Conservation (phyloP, 352 stramenopile species). For the Thalassiosira livingstoniorum region DNA sequence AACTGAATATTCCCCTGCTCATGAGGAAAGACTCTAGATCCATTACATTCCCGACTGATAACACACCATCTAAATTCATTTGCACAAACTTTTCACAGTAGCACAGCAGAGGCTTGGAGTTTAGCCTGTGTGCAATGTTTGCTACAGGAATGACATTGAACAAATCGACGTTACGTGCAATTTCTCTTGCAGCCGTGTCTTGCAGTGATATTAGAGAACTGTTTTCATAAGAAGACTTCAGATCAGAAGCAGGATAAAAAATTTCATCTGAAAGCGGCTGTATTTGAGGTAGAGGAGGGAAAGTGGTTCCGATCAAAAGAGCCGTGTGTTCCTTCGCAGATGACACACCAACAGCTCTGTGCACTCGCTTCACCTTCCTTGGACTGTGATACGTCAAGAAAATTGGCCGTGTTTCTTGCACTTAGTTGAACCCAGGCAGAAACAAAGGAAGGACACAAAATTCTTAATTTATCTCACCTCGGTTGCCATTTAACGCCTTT, state of each 20-base stretch:
- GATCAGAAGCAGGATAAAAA: neutral
- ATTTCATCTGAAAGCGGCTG: neutral
- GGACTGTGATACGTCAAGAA: too few relatives aligned
- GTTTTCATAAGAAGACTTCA: neutral
- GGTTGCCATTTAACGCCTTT: constrained; percentile 77
- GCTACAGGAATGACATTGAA: constrained; percentile 84
- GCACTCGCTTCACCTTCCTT: constrained; percentile 74
- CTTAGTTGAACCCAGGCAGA: too few relatives aligned
- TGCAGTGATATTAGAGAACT: constrained; percentile 57
- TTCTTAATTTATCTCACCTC: too few relatives aligned
- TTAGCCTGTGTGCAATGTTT: constrained; percentile 67
- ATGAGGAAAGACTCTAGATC: constrained; percentile 74
- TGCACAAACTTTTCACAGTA: constrained; percentile 80
- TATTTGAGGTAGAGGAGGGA: constrained; percentile 58
- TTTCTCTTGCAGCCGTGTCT: constrained; percentile 57
- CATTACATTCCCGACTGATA: constrained; percentile 72
- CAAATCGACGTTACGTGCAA: constrained; percentile 80
- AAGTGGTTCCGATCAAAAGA: constrained; percentile 77
- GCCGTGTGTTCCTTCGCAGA: constrained; percentile 83
- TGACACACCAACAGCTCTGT: constrained; percentile 75
- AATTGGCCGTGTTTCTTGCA: too few relatives aligned
- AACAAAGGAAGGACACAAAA: too few relatives aligned
- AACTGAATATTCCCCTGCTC: constrained; percentile 45
- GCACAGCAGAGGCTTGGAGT: constrained; percentile 56
- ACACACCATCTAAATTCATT: constrained; percentile 82